Evolutionary conservation across 805 yeast genomes (phyloP).

Genomic region (Sugiyamaella mastotermitis): DNA sequence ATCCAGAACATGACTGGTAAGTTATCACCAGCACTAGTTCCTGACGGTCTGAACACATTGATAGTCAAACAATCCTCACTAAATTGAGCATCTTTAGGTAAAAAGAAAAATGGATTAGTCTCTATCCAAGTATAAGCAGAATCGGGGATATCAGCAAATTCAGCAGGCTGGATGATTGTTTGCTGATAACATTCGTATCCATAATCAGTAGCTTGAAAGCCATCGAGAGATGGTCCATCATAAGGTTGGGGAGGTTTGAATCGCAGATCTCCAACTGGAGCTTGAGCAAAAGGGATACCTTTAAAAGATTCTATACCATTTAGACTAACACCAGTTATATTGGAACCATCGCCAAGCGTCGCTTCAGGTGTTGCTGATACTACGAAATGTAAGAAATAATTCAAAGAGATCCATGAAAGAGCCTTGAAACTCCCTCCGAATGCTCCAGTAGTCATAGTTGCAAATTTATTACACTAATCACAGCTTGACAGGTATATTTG

Average conservation of each 20-base stretch:
- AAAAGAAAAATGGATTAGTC: background rate
- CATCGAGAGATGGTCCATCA: constrained; percentile 12
- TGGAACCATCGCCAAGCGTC: background rate
- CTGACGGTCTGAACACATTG: constrained; percentile 24
- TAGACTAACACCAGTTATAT: background rate
- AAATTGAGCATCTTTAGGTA: background rate
- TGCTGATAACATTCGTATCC: constrained; percentile 8
- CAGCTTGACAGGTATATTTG: too few species aligned
- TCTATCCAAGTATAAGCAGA: background rate
- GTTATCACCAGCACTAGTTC: constrained; percentile 7
- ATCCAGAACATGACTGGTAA: constrained; percentile 29
- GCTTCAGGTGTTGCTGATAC: constrained; percentile 1
- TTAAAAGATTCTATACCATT: constrained; percentile 9
- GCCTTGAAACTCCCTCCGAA: too few species aligned
- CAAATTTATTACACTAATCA: too few species aligned
- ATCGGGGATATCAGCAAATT: background rate
- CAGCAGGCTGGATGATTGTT: constrained; percentile 1
- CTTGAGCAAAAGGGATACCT: constrained; percentile 29
- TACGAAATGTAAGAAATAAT: too few species aligned
- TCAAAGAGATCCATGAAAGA: too few species aligned
- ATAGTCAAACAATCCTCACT: constrained; percentile 27
- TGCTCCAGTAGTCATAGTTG: background rate
- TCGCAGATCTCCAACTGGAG: constrained; percentile 25
- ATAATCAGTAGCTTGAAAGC: constrained; percentile 15
- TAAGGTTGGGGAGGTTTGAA: constrained; percentile 23